These are phyloP conservation scores for Hypoxylon sp. DNA, from an alignment of 2,329 filamentous ascomycete species.

Conservation along the genomic window DNA sequence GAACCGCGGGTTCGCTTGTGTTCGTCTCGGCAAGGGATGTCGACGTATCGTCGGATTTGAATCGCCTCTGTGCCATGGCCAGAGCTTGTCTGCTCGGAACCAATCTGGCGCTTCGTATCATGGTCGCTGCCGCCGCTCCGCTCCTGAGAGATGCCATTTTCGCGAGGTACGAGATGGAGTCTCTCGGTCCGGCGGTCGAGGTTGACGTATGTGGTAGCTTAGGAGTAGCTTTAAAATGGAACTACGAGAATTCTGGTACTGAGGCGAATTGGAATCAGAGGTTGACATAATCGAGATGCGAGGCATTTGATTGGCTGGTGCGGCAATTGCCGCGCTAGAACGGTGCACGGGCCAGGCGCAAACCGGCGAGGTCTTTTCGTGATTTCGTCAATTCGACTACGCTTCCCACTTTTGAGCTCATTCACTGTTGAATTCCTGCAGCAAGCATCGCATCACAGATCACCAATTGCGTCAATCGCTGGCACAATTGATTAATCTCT, in stretches of 20 bases:
- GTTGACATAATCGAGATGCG: conserved; percentile 45
- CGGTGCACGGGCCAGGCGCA: conserved; percentile 46
- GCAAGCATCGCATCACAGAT: conserved; percentile 41
- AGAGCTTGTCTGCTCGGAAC: conserved; percentile 53
- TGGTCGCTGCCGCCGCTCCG: conserved; percentile 62
- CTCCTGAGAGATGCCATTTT: conserved; percentile 77
- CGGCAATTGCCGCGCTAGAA: conserved; percentile 60
- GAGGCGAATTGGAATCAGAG: conserved; percentile 26
- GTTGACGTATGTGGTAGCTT: not conserved
- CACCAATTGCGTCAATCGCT: conserved; percentile 50
- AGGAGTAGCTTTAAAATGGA: not conserved
- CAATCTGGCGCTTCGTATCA: conserved; percentile 63
- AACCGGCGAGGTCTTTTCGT: conserved; percentile 64
- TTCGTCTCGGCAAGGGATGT: conserved; percentile 57
- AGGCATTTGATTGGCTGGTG: conserved; percentile 58
- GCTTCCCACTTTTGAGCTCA: conserved; percentile 37
- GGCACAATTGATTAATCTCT: conserved; percentile 55
- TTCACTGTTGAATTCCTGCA: conserved; percentile 40
- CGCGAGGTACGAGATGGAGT: conserved; percentile 34
- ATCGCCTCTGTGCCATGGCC: conserved; percentile 64
- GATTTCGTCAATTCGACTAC: conserved; percentile 44
- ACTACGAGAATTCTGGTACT: conserved; percentile 22
- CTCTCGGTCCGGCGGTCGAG: conserved; percentile 14
- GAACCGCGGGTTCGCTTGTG: conserved; percentile 50
- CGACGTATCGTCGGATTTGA: conserved; percentile 56